Evolutionary conservation across 768 basidiomycete genomes (phyloP).

Genomic region (Boletales sp.): DNA sequence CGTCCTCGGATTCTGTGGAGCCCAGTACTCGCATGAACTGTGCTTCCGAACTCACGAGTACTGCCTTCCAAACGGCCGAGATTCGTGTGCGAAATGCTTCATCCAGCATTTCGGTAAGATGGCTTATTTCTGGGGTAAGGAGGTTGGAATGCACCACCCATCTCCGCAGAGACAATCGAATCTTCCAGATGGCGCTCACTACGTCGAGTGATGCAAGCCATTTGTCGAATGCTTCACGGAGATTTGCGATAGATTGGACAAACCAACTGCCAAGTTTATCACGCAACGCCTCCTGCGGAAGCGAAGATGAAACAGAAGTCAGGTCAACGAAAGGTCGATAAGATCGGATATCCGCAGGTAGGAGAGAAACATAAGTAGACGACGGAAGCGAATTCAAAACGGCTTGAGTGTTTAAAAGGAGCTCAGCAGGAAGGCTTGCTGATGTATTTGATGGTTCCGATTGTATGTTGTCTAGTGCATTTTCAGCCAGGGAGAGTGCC

Average conservation of each 20-base stretch:
- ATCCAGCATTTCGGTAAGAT: conserved; percentile 49
- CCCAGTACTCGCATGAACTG: conserved; percentile 44
- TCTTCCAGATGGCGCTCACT: conserved; percentile 67
- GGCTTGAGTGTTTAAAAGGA: conserved; percentile 61
- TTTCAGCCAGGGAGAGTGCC: conserved; percentile 47
- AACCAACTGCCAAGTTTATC: conserved; percentile 65
- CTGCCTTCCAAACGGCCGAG: conserved; percentile 53
- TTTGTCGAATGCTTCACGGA: conserved; percentile 42
- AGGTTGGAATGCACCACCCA: conserved; percentile 47
- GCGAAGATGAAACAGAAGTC: conserved; percentile 51
- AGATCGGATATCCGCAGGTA: conserved; percentile 64
- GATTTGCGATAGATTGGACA: conserved; percentile 41
- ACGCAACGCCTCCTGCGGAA: conserved; percentile 42
- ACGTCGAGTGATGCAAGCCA: conserved; percentile 62
- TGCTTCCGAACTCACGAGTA: conserved; percentile 41
- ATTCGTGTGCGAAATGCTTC: conserved; percentile 52
- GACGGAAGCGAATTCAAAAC: conserved; percentile 76
- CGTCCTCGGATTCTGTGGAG: conserved; percentile 13
- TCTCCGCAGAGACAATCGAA: conserved; percentile 50
- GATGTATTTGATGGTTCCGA: conserved; percentile 34
- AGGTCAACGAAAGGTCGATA: conserved; percentile 88
- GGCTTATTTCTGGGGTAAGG: conserved; percentile 41
- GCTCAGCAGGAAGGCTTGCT: conserved; percentile 42
- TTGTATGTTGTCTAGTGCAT: conserved; percentile 62
- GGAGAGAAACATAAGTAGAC: conserved; percentile 73